Evolutionary conservation across 208 protist genomes (phyloP), one percentile per base, ranked within the genome.

Genomic region (Wallacemonas sp.): DNA sequence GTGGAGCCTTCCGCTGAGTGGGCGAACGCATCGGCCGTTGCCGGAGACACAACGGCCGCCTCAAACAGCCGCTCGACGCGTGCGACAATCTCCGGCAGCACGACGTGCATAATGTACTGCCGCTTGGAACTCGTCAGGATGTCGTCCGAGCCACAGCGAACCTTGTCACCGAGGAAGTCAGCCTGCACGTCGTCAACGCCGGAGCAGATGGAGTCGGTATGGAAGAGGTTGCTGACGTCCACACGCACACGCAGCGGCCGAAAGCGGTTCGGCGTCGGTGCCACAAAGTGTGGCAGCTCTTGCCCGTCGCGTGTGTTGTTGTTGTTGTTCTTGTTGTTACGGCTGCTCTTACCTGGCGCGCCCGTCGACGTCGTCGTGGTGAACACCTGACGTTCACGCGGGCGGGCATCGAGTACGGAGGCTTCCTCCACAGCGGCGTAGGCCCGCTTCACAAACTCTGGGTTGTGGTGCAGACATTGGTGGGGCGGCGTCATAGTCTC

Each of bases 101-200:
- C 48, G 2, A 66, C 58, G 12, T 72, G 46, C 36, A 76, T 29
- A 14, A 91, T 32, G 38, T 73, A 70, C 65, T 74, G 58, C 8
- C 71, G 74, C 74, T 84, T 87, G 61, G 66, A 76, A 5, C 33
- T 26, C 2, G 70, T 81, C 41, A 88, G 65, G 11, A 91, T 48
- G 32, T 91, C 85, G 5, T 66, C 61, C 0, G 36, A 14, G 0
- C 38, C 29, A 57, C 85, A 91, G 30, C 49, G 61, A 14, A 84
- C 67, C 0, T 36, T 78, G 34, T 47, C 70, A 23, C 73, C 76
- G 11, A 81, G 65, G 32, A 80, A 74, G 56, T 86, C 73, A n/a
- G n/a, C 46, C n/a, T 56, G 36, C 4, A 41, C 47, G 0, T 82
- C 21, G 8, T 55, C 71, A 1, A 65, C 57, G 9, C 47, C 30